Evolutionary conservation across 805 yeast genomes (phyloP).

Genomic region (Yamadazyma sp.): DNA sequence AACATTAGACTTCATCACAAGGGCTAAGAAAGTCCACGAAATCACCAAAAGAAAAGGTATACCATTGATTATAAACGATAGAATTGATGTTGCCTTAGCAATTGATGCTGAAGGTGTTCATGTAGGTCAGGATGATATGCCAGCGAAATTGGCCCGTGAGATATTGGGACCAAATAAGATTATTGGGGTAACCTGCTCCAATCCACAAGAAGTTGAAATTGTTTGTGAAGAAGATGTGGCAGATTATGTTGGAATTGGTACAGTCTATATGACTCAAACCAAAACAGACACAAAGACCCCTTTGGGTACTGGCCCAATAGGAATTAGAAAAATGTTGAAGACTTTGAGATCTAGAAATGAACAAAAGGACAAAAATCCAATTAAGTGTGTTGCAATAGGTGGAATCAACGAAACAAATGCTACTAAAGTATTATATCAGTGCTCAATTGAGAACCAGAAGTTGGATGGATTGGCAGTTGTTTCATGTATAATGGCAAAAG

Average conservation of each 20-base stretch:
- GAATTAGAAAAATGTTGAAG: constrained; percentile 52
- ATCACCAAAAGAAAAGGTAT: constrained; percentile 58
- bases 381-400: constrained; percentile 75
- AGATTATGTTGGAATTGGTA: constrained; percentile 85
- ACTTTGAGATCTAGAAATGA: constrained; percentile 33
- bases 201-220: constrained; percentile 49
- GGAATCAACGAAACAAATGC: constrained; percentile 69
- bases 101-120: constrained; percentile 89
- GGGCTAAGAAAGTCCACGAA: constrained; percentile 59
- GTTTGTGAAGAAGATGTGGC: constrained; percentile 51
- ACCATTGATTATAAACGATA: constrained; percentile 81
- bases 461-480: constrained; percentile 89
- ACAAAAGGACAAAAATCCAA: constrained; percentile 13
- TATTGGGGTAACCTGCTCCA: constrained; percentile 73
- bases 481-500: constrained; percentile 73
- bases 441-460: constrained; percentile 41
- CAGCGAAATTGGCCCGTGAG: constrained; percentile 52
- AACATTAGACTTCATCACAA: constrained; percentile 62
- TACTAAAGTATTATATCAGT: constrained; percentile 52
- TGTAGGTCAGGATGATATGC: constrained; percentile 91
- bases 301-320: constrained; percentile 56
- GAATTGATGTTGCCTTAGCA: constrained; percentile 87
- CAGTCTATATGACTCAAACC: constrained; percentile 71
- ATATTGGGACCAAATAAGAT: constrained; percentile 73
- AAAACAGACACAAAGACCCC: constrained; percentile 57